Base-by-base conservation (phyloP, 441 rosid species). In the Pelargonium myrrhifolium region DNA sequence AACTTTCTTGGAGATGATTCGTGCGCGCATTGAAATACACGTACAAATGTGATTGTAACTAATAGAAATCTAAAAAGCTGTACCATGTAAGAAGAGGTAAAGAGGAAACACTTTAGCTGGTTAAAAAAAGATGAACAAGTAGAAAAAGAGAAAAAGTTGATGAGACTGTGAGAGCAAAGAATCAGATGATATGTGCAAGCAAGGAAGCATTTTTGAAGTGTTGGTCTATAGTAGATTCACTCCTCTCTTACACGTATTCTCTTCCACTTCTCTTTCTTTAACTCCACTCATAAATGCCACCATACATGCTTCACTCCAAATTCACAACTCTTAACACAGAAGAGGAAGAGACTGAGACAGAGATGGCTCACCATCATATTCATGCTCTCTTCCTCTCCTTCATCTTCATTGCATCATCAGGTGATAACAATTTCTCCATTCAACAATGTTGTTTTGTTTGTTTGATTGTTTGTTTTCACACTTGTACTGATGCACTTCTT, bases 211-310 rank as follows among this genome's bases (percentile, higher is more conserved):
- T 53, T 53, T 17, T 53, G 20, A 15, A 20, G 21, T 9, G 18
- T 49, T 17, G n/a, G 18, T 15, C 56, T 49, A 53, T 53, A 6
- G 59, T 20, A 53, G 59, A 53, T 53, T 17, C 59, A 53, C 9
- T 15, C 59, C 20, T 17, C 59, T 53, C 59, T 53, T 53, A 53
- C 59, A 53, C 59, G 59, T 20, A 15, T n/a, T n/a, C n/a, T n/a
- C n/a, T n/a, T n/a, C n/a, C n/a, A n/a, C n/a, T 53, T 53, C 59
- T 17, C 59, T 53, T 6, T 20, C 21, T 53, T 53, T 15, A 53
- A 53, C 59, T 53, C 59, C 21, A 15, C 22, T 4, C 56, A 49
- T 49, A 14, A 49, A 49, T 49, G 56, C 18, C 20, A 49, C 56
- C 20, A 49, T 8, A 39, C 42, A 9, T 49, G 15, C 56, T 49